Base-by-base conservation (phyloP, 2,329 filamentous ascomycete genomes). In the Paraphoma sp. region DNA sequence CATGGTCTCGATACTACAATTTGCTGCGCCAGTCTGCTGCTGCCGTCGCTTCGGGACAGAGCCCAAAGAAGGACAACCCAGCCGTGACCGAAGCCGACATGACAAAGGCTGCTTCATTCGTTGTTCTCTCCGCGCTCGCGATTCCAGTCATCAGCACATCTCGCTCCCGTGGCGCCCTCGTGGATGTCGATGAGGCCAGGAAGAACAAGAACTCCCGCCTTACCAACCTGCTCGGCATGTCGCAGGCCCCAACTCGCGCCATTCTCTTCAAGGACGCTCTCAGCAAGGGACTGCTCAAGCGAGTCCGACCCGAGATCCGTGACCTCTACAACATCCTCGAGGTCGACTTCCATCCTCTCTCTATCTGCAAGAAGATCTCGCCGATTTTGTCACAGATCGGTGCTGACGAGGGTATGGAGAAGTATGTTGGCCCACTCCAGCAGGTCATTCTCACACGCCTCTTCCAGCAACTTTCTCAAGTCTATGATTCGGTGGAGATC, bases 131-230 rank as follows among this genome's bases (percentile, higher is more conserved):
- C 17, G 94, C 95, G 48, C 87, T 99, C 51, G 90, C 95, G n/a
- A 99, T 99, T 63, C 95, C 95, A 11, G 95, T 99, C 81, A 99
- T 99, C 80, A 99, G 95, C 87, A 98, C 95, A 45, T 93, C 93
- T 29, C 89, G 95, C 72, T 99, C 95, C 52, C 92, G 95, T 45
- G 95, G 95, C 74, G 95, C 94, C 59, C 88, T 99, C 78, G 91
- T 98, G 48, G 95, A 99, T 78, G 93, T 97, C 56, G 95, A 99
- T 68, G 93, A 98, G 81, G 93, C 92, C 45, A 90, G 91, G 80
- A 98, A 97, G 86, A 98, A 95, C 85, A 98, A 98, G 87, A 99
- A 98, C 82, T 93, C 92, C 28, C 92, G 95, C 58, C 87, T 99
- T 42, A 98, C 95, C 52, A 96, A 97, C 80, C 86, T 99, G 44